Conservation (phyloP, 2,329 filamentous ascomycete genomes). For the Lasiodiplodia sp. region DNA sequence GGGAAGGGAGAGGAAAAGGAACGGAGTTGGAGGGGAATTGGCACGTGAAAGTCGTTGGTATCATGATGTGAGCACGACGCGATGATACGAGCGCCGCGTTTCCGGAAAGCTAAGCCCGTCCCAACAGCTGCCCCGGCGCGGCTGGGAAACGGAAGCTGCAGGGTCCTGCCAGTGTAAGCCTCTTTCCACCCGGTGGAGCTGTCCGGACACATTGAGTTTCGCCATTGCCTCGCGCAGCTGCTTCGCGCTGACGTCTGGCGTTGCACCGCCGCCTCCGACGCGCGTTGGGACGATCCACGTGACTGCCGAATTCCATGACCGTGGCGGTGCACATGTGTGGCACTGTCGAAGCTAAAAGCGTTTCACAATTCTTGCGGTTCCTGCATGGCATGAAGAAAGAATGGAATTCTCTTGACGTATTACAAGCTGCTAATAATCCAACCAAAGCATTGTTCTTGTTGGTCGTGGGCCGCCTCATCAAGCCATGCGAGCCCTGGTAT, state of each 20-base stretch:
- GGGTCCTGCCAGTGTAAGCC: not conserved
- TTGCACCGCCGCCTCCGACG: not conserved
- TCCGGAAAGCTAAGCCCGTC: not conserved
- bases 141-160: not conserved
- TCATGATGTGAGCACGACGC: slow-evolving; percentile 7
- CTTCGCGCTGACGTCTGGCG: not conserved
- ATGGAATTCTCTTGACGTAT: slow-evolving; percentile 16
- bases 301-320: not conserved
- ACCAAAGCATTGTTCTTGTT: not conserved
- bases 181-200: not conserved
- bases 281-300: not conserved
- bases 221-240: not conserved
- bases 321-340: not conserved
- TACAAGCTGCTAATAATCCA: slow-evolving; percentile 9
- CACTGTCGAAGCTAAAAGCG: not conserved
- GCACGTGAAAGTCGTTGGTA: slow-evolving; percentile 21
- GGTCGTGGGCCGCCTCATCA: slow-evolving; percentile 22
- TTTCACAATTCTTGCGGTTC: not conserved
- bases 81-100: not conserved
- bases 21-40: not conserved
- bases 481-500: slow-evolving; percentile 13
- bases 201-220: not conserved
- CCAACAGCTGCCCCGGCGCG: slow-evolving; percentile 2
- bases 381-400: slow-evolving; percentile 9
- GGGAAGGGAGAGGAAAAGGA: not conserved